Base-by-base conservation (phyloP, 2,329 filamentous ascomycete genomes). In the Cadophora sp. region DNA sequence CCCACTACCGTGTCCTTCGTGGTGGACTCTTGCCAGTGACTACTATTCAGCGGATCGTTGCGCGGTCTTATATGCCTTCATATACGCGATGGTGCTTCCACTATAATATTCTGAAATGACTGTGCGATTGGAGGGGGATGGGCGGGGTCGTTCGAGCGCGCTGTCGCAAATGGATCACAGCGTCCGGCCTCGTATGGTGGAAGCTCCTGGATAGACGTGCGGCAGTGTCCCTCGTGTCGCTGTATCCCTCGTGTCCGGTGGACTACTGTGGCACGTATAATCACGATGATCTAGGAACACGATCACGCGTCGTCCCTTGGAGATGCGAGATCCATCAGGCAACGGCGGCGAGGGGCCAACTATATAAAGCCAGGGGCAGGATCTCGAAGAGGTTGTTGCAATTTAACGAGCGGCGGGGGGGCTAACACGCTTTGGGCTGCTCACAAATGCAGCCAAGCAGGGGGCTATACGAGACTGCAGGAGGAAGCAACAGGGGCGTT, bases 291-390 rank as follows among this genome's bases (percentile, higher is more conserved):
- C 59, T n/a, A 62, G 27, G 59, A 51, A 48, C n/a, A 45, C 30
- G 45, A 51, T 62, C 27, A 51, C 59, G 27, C 18, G 59, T 62
- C 27, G 45, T 62, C 13, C 24, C 45, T 53, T 41, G 30, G 9
- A n/a, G 45, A 5, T 51, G 47, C 59, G 27, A 62, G 45, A 39
- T 51, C 45, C 59, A 62, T 41, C 18, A 62, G 47, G 45, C 27
- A 41, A 14, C 30, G 18, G 30, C 27, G 45, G 24, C 43, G 45
- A 50, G 45, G 48, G 18, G 45, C 36, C 36, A 39, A 0, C 36
- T 33, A 59, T 59, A 59, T 59, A 59, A 59, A 59, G 58, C 39
- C 58, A 59, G 20, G 58, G 14, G 20, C 47, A 59, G 55, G 58
- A 47, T 47, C 58, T 30, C 39, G 58, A 47, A 45, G 58, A 59